These are phyloP conservation scores for Leishmania martiniquensis DNA, from an alignment of 208 protist species.

Conservation along the genomic window DNA sequence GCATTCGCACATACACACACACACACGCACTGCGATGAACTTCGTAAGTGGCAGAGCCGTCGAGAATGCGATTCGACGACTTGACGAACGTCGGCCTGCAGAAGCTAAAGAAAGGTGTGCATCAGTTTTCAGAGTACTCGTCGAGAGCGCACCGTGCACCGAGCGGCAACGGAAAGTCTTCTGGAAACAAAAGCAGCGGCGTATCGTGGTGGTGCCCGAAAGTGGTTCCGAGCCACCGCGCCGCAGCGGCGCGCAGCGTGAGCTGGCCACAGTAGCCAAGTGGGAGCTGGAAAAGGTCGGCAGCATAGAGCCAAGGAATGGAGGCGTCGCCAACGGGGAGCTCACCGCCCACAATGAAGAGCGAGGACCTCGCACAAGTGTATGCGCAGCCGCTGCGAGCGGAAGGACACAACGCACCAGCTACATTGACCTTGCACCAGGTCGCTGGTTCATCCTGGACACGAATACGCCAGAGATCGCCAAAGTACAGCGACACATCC, in stretches of 20 bases:
- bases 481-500: constrained; percentile 51
- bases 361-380: constrained; percentile 42
- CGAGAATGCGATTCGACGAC: neutral
- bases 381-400: constrained; percentile 67
- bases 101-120: neutral
- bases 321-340: constrained; percentile 14
- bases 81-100: neutral
- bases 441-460: neutral
- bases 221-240: constrained; percentile 41
- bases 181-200: neutral
- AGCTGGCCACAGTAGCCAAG: constrained; percentile 46
- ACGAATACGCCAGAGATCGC: constrained; percentile 76
- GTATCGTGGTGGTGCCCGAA: neutral
- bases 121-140: constrained; percentile 7
- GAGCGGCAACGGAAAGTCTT: neutral
- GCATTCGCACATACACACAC: too few species aligned
- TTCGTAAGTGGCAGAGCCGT: neutral
- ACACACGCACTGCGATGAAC: neutral
- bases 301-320: constrained; percentile 42
- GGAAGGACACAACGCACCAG: constrained; percentile 27
- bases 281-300: constrained; percentile 62
- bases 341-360: constrained; percentile 83
- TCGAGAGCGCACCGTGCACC: neutral
- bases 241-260: constrained; percentile 47
- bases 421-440: constrained; percentile 35